Conservation (phyloP, 352 stramenopile species). For the Pythium aquatile region DNA sequence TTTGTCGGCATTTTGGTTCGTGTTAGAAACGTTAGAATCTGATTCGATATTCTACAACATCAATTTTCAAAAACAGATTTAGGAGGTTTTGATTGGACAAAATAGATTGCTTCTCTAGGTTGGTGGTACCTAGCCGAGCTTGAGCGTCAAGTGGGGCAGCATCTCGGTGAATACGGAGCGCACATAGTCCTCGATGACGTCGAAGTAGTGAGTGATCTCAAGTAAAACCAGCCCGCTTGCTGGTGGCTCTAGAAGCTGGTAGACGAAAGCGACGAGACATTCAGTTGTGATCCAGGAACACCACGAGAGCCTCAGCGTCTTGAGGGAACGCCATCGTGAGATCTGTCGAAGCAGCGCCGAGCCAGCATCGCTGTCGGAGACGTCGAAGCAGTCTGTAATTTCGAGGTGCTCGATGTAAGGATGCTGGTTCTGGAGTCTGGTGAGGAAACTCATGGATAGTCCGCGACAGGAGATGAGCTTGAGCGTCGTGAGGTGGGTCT, state of each 20-base stretch:
- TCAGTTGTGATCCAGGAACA: slow-evolving; percentile 82
- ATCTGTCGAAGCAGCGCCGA: slow-evolving; percentile 50
- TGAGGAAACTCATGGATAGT: slow-evolving; percentile 50
- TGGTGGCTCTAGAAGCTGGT: slow-evolving; percentile 61
- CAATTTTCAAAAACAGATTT: neutral
- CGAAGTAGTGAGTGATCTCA: slow-evolving; percentile 67
- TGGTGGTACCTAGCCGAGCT: slow-evolving; percentile 4
- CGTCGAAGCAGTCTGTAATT: slow-evolving; percentile 74
- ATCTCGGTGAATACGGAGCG: slow-evolving; percentile 61
- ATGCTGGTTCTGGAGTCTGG: slow-evolving; percentile 38
- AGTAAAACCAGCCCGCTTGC: slow-evolving; percentile 45
- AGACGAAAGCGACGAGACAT: slow-evolving; percentile 65
- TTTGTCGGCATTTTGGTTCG: too few relatives aligned
- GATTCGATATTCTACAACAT: slow-evolving; percentile 10
- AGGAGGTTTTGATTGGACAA: slow-evolving; percentile 7
- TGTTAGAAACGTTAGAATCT: slow-evolving; percentile 22
- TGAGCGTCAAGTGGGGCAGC: slow-evolving; percentile 18
- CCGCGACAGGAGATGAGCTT: slow-evolving; percentile 68
- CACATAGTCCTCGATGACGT: slow-evolving; percentile 76
- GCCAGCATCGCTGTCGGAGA: slow-evolving; percentile 37
- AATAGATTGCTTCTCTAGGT: slow-evolving; percentile 8
- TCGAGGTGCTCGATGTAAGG: slow-evolving; percentile 55
- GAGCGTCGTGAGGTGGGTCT: slow-evolving; percentile 53
- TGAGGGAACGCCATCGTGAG: slow-evolving; percentile 49
- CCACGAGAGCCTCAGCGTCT: slow-evolving; percentile 74